Base-by-base conservation (phyloP, 176 grass and related monocot species). In the Bothriochloa decipiens region DNA sequence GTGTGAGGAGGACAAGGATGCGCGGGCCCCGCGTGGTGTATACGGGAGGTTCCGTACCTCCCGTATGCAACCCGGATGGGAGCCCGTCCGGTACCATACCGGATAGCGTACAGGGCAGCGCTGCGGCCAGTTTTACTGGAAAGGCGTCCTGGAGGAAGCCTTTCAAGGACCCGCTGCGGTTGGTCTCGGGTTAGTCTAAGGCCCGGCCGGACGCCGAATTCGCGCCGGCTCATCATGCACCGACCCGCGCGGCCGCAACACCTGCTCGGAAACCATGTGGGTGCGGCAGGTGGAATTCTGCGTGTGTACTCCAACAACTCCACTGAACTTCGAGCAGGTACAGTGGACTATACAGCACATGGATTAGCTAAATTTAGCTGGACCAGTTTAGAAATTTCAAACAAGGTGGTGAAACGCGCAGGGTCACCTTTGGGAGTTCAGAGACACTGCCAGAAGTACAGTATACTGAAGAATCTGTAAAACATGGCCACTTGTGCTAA, bases 201-300 rank as follows among this genome's bases (percentile, higher is more conserved):
- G 41, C 3, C 62, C n/a, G n/a, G 45, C 72, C 20, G 20, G 33
- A 53, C 7, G 28, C 78, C 29, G 65, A 52, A 65, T 22, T 65
- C 25, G 39, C 76, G 40, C 60, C 37, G 76, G 37, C 39, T 45
- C 60, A 79, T 79, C 60, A 64, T 32, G 32, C 79, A 25, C 27
- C 29, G 49, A 76, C 49, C 73, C 47, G 28, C 9, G 49, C 42
- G 13, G 70, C 41, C 23, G 41, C 40, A 15, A 27, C 12, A 15
- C 22, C 39, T 47, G 40, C 14, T 27, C 9, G 13, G 3, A 55
- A 76, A 57, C 22, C 74, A 76, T 76, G 74, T 36, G 49, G 72
- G 12, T 45, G 69, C 10, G 4, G 27, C 13, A 3, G 25, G 25
- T 27, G 26, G 45, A 50, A 52, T 8, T 28, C 50, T 74, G 26